Evolutionary conservation across 495 filamentous ascomycete species (phyloP), one percentile per base, ranked within the genome.

Genomic region (Hypoxylon lienhwacheense): DNA sequence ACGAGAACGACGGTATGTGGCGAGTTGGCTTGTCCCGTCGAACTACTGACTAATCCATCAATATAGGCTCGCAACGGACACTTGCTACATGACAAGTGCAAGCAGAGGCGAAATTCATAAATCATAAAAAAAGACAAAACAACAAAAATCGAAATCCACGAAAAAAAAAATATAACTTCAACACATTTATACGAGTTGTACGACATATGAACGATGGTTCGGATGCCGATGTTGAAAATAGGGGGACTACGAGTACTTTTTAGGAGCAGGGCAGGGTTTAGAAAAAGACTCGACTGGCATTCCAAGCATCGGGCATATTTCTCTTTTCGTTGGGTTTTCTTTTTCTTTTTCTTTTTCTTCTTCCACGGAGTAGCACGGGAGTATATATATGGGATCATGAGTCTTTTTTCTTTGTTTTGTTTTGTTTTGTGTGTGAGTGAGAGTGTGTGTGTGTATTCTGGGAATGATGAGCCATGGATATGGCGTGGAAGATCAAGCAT

Each of bases 71-170:
- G 90, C 21, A 95, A 95, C 67, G 91, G 90, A 10, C 91, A 96
- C 64, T 72, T 95, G 66, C 77, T 83, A 11, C 88, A 95, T 68
- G 90, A 91, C 60, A 96, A 96, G 69, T 96, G 91, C 76, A 95
- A 93, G 71, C 75, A 75, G 54, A 70, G 81, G 55, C 66, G 79
- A 54, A 77, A 70, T 59, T 66, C 55, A 36, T 70, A 52, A 68
- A 54, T 53, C 4, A 42, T 36, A 22, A 35, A 8, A 39, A 8
- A 16, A 31, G 41, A 46, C 19, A 46, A 61, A 44, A 37, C 33
- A 41, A 22, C 24, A 29, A 37, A 34, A 28, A n/a, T 14, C 22
- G 20, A 20, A 41, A 12, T 41, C 20, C 37, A 25, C n/a, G n/a
- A n/a, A n/a, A n/a, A n/a, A n/a, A n/a, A n/a, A n/a, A n/a, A n/a